phyloP scores from a whole-genome alignment of 345 rosid species.

The Gossypium stocksii region DNA sequence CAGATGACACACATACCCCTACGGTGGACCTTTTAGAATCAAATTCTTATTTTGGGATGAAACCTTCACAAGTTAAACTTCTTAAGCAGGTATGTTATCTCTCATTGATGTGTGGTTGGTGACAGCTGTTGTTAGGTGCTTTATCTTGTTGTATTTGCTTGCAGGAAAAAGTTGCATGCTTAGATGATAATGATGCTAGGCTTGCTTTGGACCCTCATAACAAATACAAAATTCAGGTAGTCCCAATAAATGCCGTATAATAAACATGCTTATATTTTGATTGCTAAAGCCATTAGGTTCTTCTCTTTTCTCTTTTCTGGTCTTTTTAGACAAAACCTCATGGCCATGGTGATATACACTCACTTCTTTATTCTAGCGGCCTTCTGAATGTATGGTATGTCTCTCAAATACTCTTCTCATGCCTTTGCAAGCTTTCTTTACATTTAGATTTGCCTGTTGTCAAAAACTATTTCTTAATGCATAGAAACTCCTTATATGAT shows the following conservation, averaged over 20 bases:
- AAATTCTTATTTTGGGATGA: constrained; percentile 88
- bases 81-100: constrained; percentile 6
- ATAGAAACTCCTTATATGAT: neutral
- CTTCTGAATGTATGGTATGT: too few relatives aligned
- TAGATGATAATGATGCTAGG: constrained; percentile 88
- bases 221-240: constrained; percentile 85
- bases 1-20: constrained; percentile 80
- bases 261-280: neutral
- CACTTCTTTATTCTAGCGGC: too few relatives aligned
- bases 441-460: neutral
- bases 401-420: neutral
- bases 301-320: too few relatives aligned
- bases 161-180: constrained; percentile 98
- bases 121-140: neutral
- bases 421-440: neutral
- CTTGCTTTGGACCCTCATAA: constrained; percentile 77
- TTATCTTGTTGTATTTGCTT: constrained; percentile 6
- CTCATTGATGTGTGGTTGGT: neutral
- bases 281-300: neutral
- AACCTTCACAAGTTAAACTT: constrained; percentile 69
- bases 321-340: too few relatives aligned
- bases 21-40: constrained; percentile 60
- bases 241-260: constrained; percentile 5
- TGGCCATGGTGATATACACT: too few relatives aligned
- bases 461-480: neutral